Conservation (phyloP, 2,329 filamentous ascomycete genomes). For the Fusarium sulawesiense region DNA sequence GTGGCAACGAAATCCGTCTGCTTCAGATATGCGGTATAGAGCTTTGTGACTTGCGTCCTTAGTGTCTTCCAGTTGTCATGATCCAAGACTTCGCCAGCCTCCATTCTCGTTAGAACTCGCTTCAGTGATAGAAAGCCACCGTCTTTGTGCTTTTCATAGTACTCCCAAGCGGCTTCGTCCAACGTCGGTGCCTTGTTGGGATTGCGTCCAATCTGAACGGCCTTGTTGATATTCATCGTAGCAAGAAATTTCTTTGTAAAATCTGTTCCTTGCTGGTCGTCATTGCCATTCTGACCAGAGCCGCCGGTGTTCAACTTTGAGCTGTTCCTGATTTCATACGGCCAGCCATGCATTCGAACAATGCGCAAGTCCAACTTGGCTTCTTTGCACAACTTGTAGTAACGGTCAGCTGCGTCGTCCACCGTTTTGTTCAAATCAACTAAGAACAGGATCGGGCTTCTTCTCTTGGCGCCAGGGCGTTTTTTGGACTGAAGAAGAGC, state of each 20-base stretch:
- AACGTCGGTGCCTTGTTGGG: constrained; percentile 52
- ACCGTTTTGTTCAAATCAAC: constrained; percentile 62
- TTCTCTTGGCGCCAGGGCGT: constrained; percentile 35
- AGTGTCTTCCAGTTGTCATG: constrained; percentile 48
- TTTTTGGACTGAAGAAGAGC: constrained; percentile 52
- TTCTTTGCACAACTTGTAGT: constrained; percentile 52
- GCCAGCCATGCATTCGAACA: constrained; percentile 57
- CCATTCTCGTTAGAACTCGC: constrained; percentile 51
- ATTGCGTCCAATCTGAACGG: constrained; percentile 24
- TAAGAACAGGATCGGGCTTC: constrained; percentile 56
- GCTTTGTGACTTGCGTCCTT: constrained; percentile 47
- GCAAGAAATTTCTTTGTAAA: constrained; percentile 53
- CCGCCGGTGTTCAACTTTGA: constrained; percentile 43
- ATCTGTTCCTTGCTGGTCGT: constrained; percentile 36
- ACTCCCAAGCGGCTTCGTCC: constrained; percentile 58
- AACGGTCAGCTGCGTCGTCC: constrained; percentile 58
- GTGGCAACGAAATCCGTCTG: constrained; percentile 59
- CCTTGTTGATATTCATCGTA: constrained; percentile 41
- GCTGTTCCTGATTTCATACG: constrained; percentile 51
- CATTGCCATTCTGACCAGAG: not conserved
- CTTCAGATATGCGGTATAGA: constrained; percentile 55
- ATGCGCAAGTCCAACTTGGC: constrained; percentile 51
- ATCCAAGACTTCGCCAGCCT: constrained; percentile 42
- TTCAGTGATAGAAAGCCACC: constrained; percentile 51
- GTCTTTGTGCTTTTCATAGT: constrained; percentile 50